Evolutionary conservation across 2,329 filamentous ascomycete species (phyloP), one percentile per base, ranked within the genome.

Genomic region (Nemania sp.): DNA sequence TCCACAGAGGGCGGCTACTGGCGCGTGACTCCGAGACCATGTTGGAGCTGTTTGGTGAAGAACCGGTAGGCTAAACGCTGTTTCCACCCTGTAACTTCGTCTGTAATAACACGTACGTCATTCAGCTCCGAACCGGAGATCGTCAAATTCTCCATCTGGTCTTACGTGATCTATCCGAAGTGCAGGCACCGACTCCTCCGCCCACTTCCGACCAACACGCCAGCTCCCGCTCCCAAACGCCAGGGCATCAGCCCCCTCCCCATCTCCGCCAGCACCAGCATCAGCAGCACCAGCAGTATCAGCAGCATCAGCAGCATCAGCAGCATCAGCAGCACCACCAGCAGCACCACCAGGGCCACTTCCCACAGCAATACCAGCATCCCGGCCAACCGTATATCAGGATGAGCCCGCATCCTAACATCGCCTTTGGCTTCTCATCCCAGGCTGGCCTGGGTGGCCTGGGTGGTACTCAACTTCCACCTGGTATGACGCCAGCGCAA

Each of bases 1-100:
- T 89, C 39, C 81, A 88, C 67, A 78, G 82, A 43, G 86, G 86
- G 1, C 81, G 84, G 37, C 77, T 86, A 48, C 74, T 88, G 49
- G 71, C 77, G 32, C 80, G 80, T 51, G 84, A 87, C 39, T 74
- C 75, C 11, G 83, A 86, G 59, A 86, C 81, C 15, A 76, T 89
- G 74, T 69, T 79, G 21, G 80, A 85, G 39, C 73, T 88, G 2
- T 84, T 88, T 68, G 84, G 85, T 2, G 75, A 79, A 57, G 81
- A 85, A 61, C 73, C 77, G 54, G 83, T 86, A 76, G 65, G 80
- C 69, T 37, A 40, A 18, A 29, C 50, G 5, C 20, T 13, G 20
- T 37, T 42, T 48, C n/a, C n/a, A 17, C 12, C 13, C 7, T 29
- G 3, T 9, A 15, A 39, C 17, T 34, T 57, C 15, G 46, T 29